Base-by-base conservation (phyloP, 768 basidiomycete genomes). In the Suillus americanus region DNA sequence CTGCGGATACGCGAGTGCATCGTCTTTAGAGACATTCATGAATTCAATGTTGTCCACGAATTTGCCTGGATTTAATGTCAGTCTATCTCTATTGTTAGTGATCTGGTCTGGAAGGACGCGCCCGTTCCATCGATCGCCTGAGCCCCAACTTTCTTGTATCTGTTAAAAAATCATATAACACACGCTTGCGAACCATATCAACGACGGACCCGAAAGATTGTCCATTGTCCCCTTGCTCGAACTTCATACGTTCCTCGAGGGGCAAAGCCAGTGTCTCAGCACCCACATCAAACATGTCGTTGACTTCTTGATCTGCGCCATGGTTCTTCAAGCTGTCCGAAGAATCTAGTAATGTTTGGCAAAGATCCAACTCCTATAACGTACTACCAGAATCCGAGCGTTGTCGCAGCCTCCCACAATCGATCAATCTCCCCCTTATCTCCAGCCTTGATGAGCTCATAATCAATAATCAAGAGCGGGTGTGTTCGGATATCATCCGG, bases 1-100 rank as follows among this genome's bases (percentile, higher is more conserved):
- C 0, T 72, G 66, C 0, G 89, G 90, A 77, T 82, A 90, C 0
- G 86, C 82, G 0, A 91, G 71, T 0, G 81, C 87, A 67, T 92
- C 90, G 69, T 92, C 89, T 70, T 89, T 89, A 0, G 89, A 79
- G 38, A 90, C 73, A 68, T 89, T 89, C 64, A 90, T 78, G 72
- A 89, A 89, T 69, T 90, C 87, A 3, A 82, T 79, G 0, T 80
- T 81, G 69, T 90, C 89, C 20, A 55, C 7, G 14, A 12, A n/a
- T 37, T 25, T 10, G 28, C 38, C 59, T 46, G 23, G 5, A 25
- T 35, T 16, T 51, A 10, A 10, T 37, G 8, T 3, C 3, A 33
- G 63, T 30, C 8, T n/a, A 12, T 33, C n/a, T 30, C 8, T n/a
- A 12, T 33, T 30, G 40, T 13, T 35, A 46, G 48, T 16, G 23